Base-by-base conservation (phyloP, 1,139 yeast genomes). In the Candida anutae region DNA sequence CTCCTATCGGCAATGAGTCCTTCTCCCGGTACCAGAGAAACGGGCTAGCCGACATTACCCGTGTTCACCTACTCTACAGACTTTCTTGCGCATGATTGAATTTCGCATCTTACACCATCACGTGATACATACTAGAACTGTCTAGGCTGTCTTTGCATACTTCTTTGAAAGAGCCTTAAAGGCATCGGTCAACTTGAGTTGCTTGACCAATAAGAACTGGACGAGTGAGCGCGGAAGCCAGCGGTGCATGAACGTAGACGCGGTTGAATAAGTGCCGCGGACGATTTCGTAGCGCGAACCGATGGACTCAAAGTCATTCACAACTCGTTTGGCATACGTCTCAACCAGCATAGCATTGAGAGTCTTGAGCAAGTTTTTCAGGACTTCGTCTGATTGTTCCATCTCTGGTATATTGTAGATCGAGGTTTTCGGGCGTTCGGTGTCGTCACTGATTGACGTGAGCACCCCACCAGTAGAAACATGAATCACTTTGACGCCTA, bases 401-500 rank as follows among this genome's bases (percentile, higher is more conserved):
- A 77, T 76, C 28, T 58, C 72, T 3, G 72, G 72, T 26, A 65
- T 61, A 32, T 68, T 58, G 48, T 64, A 82, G 23, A 74, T 43
- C 0, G 90, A 79, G 20, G 50, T 56, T 17, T 53, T 53, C 2
- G 85, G 83, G 24, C 79, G 50, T 1, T 71, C 64, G 23, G 40
- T 29, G 16, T 33, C 60, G 39, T 74, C 80, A 1, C 70, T 76
- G 36, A 78, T 74, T 28, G 66, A 69, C 8, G 88, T 79, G 22
- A 61, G 51, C 15, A 78, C 84, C 21, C 77, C 83, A 22, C 55
- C 85, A 4, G 93, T 80, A 26, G 76, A 57, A 4, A 79, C 72
- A 28, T 79, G 80, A 33, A 83, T 61, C 2, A 83, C 93, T 29
- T 72, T 62, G 13, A 83, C 90, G 12, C 69, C 82, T 43, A 81